A percentile compares a stretch with the other conserved stretches of the same genome.
These are phyloP conservation scores for Lasiosphaeris hirsuta DNA, from an alignment of 495 filamentous ascomycete genomes.

Conservation along the genomic window DNA sequence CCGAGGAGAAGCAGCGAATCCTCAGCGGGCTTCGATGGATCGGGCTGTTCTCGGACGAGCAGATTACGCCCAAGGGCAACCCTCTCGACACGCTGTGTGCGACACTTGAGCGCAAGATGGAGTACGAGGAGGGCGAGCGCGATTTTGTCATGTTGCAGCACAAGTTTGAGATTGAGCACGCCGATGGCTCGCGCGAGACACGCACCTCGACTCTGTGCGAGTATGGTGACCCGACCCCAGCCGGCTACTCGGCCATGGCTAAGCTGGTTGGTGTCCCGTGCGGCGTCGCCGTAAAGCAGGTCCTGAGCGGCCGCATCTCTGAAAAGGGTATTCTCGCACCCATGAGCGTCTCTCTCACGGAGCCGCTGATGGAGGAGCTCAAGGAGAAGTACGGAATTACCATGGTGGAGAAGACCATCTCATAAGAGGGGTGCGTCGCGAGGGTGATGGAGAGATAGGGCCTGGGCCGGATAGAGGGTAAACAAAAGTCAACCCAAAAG, in stretches of 20 bases:
- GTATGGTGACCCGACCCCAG: constrained; percentile 66
- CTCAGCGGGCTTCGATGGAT: constrained; percentile 79
- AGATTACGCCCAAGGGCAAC: constrained; percentile 71
- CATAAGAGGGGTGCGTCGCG: constrained; percentile 11
- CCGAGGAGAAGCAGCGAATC: constrained; percentile 73
- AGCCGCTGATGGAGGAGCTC: constrained; percentile 63
- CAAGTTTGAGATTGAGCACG: constrained; percentile 84
- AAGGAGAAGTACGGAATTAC: constrained; percentile 34
- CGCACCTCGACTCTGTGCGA: constrained; percentile 78
- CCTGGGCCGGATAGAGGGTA: constrained; percentile 1
- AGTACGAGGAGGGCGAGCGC: constrained; percentile 77
- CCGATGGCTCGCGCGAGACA: constrained; percentile 67
- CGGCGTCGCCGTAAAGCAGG: constrained; percentile 66
- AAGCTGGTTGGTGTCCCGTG: constrained; percentile 49
- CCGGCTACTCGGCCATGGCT: constrained; percentile 87
- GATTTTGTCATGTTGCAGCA: constrained; percentile 83
- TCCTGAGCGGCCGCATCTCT: constrained; percentile 75
- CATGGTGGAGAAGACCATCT: constrained; percentile 37
- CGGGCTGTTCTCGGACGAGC: constrained; percentile 76
- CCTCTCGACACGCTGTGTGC: constrained; percentile 88
- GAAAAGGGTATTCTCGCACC: constrained; percentile 81
- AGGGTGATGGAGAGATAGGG: not conserved
- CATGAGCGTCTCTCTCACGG: constrained; percentile 68
- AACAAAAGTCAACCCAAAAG: constrained; percentile 6
- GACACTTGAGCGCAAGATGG: constrained; percentile 87